These are phyloP conservation scores for Clarireedia hainanense DNA, from an alignment of 2,329 filamentous ascomycete species.

Conservation along the genomic window DNA sequence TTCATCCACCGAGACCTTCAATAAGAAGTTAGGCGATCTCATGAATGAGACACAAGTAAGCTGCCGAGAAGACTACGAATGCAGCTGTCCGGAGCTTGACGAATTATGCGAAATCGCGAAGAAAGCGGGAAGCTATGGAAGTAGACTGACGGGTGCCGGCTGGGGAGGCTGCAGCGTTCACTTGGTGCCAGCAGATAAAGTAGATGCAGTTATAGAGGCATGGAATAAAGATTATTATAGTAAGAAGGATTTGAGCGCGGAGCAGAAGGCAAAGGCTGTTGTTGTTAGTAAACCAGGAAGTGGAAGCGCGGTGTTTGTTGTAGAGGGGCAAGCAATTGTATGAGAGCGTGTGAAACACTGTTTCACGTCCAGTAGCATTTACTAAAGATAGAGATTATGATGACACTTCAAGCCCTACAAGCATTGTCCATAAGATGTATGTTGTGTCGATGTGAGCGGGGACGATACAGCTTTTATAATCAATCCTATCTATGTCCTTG, in stretches of 20 bases:
- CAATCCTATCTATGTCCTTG: no score
- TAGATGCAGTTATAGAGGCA: constrained; percentile 67
- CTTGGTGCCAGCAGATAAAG: constrained; percentile 75
- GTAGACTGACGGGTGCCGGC: constrained; percentile 81
- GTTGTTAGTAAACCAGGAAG: constrained; percentile 83
- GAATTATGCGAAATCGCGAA: constrained; percentile 74
- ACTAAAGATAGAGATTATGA: no score
- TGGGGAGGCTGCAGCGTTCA: constrained; percentile 98
- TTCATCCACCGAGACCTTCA: constrained; percentile 49
- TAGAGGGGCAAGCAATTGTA: constrained; percentile 18
- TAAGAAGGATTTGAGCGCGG: constrained; percentile 54
- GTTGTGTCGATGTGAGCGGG: no score
- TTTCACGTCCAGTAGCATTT: no score
- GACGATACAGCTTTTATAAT: no score
- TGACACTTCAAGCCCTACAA: no score
- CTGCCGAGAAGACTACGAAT: constrained; percentile 82
- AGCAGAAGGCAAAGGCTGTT: constrained; percentile 71
- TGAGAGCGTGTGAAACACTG: neutral
- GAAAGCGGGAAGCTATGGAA: constrained; percentile 73
- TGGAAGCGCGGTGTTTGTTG: constrained; percentile 51
- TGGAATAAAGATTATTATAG: constrained; percentile 78
- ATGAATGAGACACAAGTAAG: constrained; percentile 87
- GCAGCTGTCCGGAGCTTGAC: constrained; percentile 89
- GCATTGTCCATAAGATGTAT: no score
- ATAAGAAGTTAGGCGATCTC: constrained; percentile 65